A percentile compares a stretch with the other conserved stretches of the same genome.
Conservation (phyloP, 2,329 filamentous ascomycete genomes). For the Fusarium continuum region DNA sequence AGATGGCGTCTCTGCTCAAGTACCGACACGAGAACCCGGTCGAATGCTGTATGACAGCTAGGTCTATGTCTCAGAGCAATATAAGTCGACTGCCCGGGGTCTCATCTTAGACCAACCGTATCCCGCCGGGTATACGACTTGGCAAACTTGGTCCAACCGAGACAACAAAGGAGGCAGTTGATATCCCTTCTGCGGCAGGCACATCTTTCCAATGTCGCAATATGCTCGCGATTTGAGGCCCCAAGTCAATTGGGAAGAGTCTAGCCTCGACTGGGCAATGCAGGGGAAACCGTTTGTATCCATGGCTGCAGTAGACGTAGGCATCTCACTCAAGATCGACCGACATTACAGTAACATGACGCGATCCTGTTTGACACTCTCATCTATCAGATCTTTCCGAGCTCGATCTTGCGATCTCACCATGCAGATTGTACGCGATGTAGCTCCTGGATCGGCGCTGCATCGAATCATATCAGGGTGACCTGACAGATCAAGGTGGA, state of each 20-base stretch:
- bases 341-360: constrained; percentile 4
- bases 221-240: background rate
- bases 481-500: background rate
- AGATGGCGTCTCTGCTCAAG: background rate
- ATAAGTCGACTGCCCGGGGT: background rate
- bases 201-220: background rate
- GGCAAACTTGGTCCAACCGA: background rate
- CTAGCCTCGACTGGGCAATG: background rate
- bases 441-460: background rate
- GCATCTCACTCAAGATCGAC: background rate
- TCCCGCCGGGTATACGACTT: constrained; percentile 11
- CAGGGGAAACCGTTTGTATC: background rate
- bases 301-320: too few relatives aligned
- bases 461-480: background rate
- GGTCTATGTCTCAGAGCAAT: background rate
- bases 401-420: background rate
- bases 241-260: background rate
- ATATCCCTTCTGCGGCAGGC: background rate
- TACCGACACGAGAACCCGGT: background rate
- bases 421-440: background rate
- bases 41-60: background rate
- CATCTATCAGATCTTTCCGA: background rate
- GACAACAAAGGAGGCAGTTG: background rate
- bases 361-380: background rate
- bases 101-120: constrained; percentile 1